Evolutionary conservation across 2,329 filamentous ascomycete species (phyloP).

Genomic region (Aspergillus fumigatiaffinis): DNA sequence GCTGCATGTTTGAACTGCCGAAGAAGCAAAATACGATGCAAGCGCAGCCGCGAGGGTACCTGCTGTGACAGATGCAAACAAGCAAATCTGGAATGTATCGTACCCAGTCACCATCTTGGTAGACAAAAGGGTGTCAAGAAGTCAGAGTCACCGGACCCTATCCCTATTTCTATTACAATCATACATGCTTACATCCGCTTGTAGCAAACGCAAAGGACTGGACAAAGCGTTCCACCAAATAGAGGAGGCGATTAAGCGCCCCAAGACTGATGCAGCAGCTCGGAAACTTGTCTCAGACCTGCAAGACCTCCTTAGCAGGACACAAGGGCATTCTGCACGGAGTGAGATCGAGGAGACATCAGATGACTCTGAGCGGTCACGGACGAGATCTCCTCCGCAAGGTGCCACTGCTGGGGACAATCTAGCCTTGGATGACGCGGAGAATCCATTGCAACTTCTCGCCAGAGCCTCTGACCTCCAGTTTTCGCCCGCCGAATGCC

Average conservation of each 20-base stretch:
- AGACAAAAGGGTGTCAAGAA: conserved; percentile 75
- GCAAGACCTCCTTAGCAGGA: conserved; percentile 49
- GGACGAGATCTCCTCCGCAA: conserved; percentile 18
- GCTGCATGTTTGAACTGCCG: conserved; percentile 62
- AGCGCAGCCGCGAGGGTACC: conserved; percentile 50
- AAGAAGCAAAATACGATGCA: conserved; percentile 65
- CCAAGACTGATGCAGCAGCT: conserved; percentile 45
- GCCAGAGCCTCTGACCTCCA: conserved; percentile 68
- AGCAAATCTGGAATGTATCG: conserved; percentile 58
- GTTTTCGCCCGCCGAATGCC: conserved; percentile 41
- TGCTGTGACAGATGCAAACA: conserved; percentile 61
- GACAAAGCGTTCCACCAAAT: conserved; percentile 73
- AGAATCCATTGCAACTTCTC: conserved; percentile 70
- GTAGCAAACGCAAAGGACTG: conserved; percentile 67
- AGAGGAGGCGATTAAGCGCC: conserved; percentile 62
- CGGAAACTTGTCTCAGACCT: conserved; percentile 43
- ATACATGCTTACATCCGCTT: conserved; percentile 7
- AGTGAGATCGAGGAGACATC: conserved; percentile 26
- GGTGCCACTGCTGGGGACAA: conserved; percentile 44
- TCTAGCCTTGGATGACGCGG: conserved; percentile 65
- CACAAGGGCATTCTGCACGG: conserved; percentile 38
- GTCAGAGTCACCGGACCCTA: conserved; percentile 36
- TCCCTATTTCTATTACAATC: conserved; percentile 16
- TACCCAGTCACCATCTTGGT: conserved; percentile 69
- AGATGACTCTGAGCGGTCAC: conserved; percentile 26